Evolutionary conservation across 78 protist species (phyloP).

Genomic region (Pigoraptor vietnamica): DNA sequence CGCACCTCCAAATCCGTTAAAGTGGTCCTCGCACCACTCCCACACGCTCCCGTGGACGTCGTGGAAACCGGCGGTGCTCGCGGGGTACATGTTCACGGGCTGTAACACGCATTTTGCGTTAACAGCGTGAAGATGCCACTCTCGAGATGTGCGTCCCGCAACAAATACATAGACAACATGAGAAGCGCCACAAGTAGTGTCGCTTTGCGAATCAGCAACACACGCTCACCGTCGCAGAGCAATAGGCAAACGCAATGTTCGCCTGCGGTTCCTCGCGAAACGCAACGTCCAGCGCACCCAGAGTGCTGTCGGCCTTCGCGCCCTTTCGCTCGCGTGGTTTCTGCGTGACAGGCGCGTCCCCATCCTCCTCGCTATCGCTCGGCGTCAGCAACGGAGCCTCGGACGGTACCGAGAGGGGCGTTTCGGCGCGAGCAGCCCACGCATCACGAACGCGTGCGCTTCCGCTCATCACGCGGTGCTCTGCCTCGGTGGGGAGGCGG

Average conservation of each 20-base stretch:
- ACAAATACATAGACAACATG: no score
- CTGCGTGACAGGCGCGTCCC: not conserved
- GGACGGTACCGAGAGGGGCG: not conserved
- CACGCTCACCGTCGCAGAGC: not conserved
- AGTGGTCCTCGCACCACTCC: no score
- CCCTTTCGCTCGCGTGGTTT: not conserved
- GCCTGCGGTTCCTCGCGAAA: not conserved
- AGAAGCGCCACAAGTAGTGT: no score
- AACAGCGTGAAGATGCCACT: no score
- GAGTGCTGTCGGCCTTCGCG: no score
- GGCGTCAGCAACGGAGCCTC: not conserved
- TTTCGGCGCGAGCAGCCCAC: not conserved
- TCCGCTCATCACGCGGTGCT: constrained; percentile 27
- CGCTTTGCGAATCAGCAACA: no score
- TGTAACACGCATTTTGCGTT: no score
- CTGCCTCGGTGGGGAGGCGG: constrained; percentile 57
- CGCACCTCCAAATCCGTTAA: no score
- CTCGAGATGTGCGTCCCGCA: no score
- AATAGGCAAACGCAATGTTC: not conserved
- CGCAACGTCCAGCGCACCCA: not conserved
- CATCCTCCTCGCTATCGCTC: not conserved
- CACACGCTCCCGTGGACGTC: no score
- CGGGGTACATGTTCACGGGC: no score
- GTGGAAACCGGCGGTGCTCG: no score
- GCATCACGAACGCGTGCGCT: not conserved